phyloP scores from a whole-genome alignment of 2,329 filamentous ascomycete species.

The Cladophialophora yegresii region DNA sequence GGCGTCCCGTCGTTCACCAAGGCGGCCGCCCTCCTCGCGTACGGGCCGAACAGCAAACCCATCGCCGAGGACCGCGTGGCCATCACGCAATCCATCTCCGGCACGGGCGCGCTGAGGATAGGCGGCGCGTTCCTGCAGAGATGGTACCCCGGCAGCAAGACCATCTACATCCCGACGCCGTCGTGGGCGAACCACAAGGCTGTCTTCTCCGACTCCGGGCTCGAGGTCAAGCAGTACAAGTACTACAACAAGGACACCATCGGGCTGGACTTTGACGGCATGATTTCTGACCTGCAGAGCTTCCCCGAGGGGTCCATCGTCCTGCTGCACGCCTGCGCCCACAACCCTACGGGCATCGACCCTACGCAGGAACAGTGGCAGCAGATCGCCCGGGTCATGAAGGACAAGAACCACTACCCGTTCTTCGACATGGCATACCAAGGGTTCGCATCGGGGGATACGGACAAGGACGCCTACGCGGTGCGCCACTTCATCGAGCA shows the following conservation, averaged over 20 bases:
- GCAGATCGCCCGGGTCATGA: slow-evolving; percentile 83
- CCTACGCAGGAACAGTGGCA: slow-evolving; percentile 90
- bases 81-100: slow-evolving; percentile 97
- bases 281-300: slow-evolving; percentile 85
- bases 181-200: slow-evolving; percentile 99
- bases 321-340: slow-evolving; percentile 93
- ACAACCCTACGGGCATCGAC: slow-evolving; percentile 97
- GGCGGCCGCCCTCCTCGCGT: slow-evolving; percentile 86
- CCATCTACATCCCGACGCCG: slow-evolving; percentile 92
- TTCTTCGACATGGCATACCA: slow-evolving; percentile 99
- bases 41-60: slow-evolving; percentile 75
- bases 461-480: slow-evolving; percentile 88
- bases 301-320: slow-evolving; percentile 85
- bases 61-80: slow-evolving; percentile 74
- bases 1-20: slow-evolving; percentile 93
- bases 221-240: slow-evolving; percentile 90
- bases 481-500: slow-evolving; percentile 90
- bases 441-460: slow-evolving; percentile 91
- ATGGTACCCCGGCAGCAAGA: slow-evolving; percentile 88
- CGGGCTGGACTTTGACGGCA: slow-evolving; percentile 92
- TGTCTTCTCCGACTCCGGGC: slow-evolving; percentile 89
- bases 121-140: slow-evolving; percentile 89
- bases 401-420: slow-evolving; percentile 82
- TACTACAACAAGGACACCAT: slow-evolving; percentile 99
- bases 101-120: slow-evolving; percentile 92